Evolutionary conservation across 768 basidiomycete species (phyloP).

Genomic region (Podaxis sp.): DNA sequence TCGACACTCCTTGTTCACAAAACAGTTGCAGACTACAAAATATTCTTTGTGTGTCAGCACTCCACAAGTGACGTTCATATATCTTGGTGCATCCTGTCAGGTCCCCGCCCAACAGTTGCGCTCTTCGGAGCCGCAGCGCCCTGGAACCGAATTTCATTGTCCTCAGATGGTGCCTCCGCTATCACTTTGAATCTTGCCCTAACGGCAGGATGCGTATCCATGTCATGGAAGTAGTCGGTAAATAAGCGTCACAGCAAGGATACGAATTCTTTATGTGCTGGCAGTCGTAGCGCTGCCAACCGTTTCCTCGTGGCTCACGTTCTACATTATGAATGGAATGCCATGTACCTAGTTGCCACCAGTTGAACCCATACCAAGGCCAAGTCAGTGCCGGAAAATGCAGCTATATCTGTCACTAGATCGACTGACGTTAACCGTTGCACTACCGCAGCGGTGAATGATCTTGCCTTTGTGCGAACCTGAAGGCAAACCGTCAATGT

Average conservation of each 20-base stretch:
- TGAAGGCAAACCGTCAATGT: background rate
- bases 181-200: background rate
- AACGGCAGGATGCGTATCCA: background rate
- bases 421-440: background rate
- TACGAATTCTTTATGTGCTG: background rate
- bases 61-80: background rate
- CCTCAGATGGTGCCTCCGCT: background rate
- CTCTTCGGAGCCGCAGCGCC: background rate
- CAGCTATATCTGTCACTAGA: background rate
- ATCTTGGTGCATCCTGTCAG: background rate
- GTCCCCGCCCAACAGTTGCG: background rate
- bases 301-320: background rate
- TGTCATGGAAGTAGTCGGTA: background rate
- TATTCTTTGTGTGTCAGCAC: background rate
- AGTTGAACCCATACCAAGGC: background rate
- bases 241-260: background rate
- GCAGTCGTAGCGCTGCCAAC: background rate
- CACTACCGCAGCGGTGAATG: background rate
- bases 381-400: background rate
- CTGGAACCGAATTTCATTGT: background rate
- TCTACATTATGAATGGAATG: background rate
- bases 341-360: background rate
- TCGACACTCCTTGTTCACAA: background rate
- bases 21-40: background rate
- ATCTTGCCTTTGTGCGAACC: background rate